These are phyloP conservation scores for Hysterium pulicare DNA, from an alignment of 2,329 filamentous ascomycete species.

Conservation along the genomic window DNA sequence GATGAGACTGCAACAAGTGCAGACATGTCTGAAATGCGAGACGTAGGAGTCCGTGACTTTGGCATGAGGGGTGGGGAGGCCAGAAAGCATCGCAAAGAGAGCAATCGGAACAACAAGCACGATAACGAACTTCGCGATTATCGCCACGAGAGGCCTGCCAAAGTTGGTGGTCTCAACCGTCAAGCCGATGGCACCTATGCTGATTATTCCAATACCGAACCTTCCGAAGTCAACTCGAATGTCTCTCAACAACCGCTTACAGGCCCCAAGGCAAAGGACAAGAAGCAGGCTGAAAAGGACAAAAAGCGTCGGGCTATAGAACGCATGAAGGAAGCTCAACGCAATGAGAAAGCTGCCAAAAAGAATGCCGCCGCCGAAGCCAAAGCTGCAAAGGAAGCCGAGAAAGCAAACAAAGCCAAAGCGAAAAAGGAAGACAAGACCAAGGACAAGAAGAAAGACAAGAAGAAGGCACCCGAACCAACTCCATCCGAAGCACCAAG, in stretches of 20 bases:
- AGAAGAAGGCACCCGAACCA: constrained; percentile 15
- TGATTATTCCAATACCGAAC: constrained; percentile 69
- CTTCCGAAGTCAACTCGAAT: constrained; percentile 56
- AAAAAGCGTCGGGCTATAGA: constrained; percentile 11
- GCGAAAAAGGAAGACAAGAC: constrained; percentile 38
- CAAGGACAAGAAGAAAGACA: constrained; percentile 44
- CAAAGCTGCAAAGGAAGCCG: constrained; percentile 45
- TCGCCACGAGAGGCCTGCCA: constrained; percentile 78
- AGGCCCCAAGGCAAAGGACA: constrained; percentile 36
- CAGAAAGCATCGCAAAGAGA: constrained; percentile 53
- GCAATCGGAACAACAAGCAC: constrained; percentile 51
- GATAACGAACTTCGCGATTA: constrained; percentile 72
- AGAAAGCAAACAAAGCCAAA: constrained; percentile 30
- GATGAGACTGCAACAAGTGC: constrained; percentile 46
- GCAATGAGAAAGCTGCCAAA: constrained; percentile 35
- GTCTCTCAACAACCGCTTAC: constrained; percentile 44
- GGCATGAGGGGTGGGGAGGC: constrained; percentile 43
- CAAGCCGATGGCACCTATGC: constrained; percentile 74
- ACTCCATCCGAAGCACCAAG: constrained; percentile 2
- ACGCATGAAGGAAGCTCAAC: constrained; percentile 29
- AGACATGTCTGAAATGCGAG: constrained; percentile 40
- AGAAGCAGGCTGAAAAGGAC: constrained; percentile 14
- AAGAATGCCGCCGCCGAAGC: constrained; percentile 31
- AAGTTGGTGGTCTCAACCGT: constrained; percentile 86
- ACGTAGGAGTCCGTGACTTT: constrained; percentile 38